A percentile compares a stretch with the other conserved stretches of the same genome.
Conservation (phyloP, 768 basidiomycete species). For the Thelephora ganbajun region DNA sequence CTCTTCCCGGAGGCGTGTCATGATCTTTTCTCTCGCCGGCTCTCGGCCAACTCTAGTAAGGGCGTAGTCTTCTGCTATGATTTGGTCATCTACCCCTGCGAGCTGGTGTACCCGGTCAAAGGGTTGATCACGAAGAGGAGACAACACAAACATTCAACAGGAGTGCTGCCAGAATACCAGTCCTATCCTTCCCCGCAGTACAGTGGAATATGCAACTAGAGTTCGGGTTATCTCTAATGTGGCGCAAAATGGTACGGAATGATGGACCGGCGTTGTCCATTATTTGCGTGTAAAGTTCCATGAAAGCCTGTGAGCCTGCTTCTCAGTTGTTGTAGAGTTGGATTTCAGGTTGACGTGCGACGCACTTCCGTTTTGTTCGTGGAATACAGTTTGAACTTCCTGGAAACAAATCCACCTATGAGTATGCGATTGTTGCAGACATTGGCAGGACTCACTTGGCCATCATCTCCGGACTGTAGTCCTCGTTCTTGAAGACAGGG, state of each 20-base stretch:
- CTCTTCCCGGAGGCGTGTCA: constrained; percentile 52
- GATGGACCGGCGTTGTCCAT: constrained; percentile 57
- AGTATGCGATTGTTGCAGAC: not conserved
- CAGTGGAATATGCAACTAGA: constrained; percentile 64
- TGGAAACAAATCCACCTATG: not conserved
- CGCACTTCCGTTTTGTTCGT: constrained; percentile 66
- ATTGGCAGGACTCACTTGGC: constrained; percentile 47
- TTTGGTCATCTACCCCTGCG: constrained; percentile 52
- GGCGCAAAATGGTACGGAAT: constrained; percentile 59
- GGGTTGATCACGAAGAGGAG: not conserved
- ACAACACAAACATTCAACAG: constrained; percentile 39
- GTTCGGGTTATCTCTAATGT: constrained; percentile 56
- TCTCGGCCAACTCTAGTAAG: constrained; percentile 70
- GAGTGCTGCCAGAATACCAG: constrained; percentile 63
- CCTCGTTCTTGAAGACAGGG: constrained; percentile 55
- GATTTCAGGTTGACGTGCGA: not conserved
- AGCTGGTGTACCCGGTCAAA: constrained; percentile 29
- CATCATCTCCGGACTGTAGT: constrained; percentile 77
- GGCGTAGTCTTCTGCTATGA: constrained; percentile 61
- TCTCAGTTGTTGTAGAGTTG: not conserved
- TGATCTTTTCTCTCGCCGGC: constrained; percentile 57
- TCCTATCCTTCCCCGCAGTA: constrained; percentile 78
- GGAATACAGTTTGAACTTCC: constrained; percentile 30
- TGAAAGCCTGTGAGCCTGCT: constrained; percentile 44
- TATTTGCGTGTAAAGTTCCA: constrained; percentile 72